phyloP scores from a whole-genome alignment of 2,329 filamentous ascomycete species.

The Herpotrichia juniperi region DNA sequence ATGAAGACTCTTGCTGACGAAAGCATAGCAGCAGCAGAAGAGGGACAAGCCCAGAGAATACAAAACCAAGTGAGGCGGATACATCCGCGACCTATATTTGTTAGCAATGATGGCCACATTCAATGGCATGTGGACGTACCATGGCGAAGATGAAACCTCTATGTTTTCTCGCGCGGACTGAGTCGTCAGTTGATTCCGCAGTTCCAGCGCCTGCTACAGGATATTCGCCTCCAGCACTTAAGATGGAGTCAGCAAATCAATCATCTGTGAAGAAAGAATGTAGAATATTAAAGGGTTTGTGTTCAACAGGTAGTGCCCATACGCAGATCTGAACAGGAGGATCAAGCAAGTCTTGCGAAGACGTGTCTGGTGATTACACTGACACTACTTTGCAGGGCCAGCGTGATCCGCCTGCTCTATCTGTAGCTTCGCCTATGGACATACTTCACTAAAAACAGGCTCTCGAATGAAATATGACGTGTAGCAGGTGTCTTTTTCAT shows the following conservation, averaged over 20 bases:
- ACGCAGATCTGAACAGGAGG: too few relatives aligned
- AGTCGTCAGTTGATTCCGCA: conserved; percentile 61
- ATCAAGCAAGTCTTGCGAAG: too few relatives aligned
- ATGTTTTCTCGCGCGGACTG: conserved; percentile 49
- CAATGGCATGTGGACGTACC: conserved; percentile 6
- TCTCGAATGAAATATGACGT: too few relatives aligned
- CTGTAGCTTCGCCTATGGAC: too few relatives aligned
- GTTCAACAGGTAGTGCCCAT: too few relatives aligned
- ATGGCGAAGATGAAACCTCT: conserved; percentile 65
- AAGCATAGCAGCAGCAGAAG: conserved; percentile 59
- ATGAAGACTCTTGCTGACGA: conserved; percentile 50
- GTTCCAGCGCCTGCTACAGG: conserved; percentile 58
- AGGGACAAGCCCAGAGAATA: conserved; percentile 57
- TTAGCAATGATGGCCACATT: too few relatives aligned
- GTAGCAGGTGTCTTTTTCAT: not conserved
- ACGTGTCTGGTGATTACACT: too few relatives aligned
- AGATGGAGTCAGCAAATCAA: not conserved
- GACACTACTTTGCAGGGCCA: too few relatives aligned
- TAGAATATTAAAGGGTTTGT: too few relatives aligned
- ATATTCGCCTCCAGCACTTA: conserved; percentile 53
- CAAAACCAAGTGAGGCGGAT: conserved; percentile 58
- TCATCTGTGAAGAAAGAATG: too few relatives aligned
- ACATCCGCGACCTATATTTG: conserved; percentile 51
- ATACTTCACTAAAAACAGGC: too few relatives aligned
- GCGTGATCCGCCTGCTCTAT: too few relatives aligned